phyloP scores from a whole-genome alignment of 352 stramenopile species.

The Phytophthora sojae region DNA sequence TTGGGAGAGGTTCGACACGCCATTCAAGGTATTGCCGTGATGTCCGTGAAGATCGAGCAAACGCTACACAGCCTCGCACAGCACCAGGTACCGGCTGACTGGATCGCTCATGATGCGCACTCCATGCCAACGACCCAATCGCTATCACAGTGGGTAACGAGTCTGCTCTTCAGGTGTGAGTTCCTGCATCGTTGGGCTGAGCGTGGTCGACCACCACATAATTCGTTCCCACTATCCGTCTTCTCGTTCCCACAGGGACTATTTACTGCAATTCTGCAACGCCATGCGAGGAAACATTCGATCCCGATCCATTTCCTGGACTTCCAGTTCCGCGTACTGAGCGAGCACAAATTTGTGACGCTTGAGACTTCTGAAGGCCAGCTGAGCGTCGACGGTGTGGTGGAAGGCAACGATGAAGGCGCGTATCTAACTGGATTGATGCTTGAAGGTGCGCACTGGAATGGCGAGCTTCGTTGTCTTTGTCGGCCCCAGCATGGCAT shows the following conservation, averaged over 20 bases:
- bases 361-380: not conserved
- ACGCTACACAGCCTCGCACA: slow-evolving; percentile 57
- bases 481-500: slow-evolving; percentile 59
- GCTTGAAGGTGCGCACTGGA: slow-evolving; percentile 79
- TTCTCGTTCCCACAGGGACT: slow-evolving; percentile 83
- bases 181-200: slow-evolving; percentile 69
- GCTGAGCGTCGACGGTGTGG: slow-evolving; percentile 7
- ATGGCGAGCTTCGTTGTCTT: slow-evolving; percentile 55
- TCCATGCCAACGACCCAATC: slow-evolving; percentile 43
- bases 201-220: slow-evolving; percentile 27
- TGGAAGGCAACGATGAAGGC: slow-evolving; percentile 36
- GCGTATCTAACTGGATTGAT: slow-evolving; percentile 71
- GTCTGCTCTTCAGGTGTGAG: slow-evolving; percentile 59
- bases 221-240: slow-evolving; percentile 63
- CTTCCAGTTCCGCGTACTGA: slow-evolving; percentile 77
- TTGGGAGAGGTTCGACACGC: slow-evolving; percentile 62
- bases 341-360: slow-evolving; percentile 38
- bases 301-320: slow-evolving; percentile 82
- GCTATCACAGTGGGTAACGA: slow-evolving; percentile 62
- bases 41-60: slow-evolving; percentile 66
- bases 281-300: slow-evolving; percentile 68
- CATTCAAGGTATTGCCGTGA: slow-evolving; percentile 60
- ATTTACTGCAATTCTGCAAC: slow-evolving; percentile 82
- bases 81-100: slow-evolving; percentile 67
- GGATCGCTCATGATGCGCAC: slow-evolving; percentile 28